Percentiles rank a stretch among this genome's conserved stretches.
Conservation (phyloP, 192 early-diverging fungal species). For the Umbelopsis isabellina region DNA sequence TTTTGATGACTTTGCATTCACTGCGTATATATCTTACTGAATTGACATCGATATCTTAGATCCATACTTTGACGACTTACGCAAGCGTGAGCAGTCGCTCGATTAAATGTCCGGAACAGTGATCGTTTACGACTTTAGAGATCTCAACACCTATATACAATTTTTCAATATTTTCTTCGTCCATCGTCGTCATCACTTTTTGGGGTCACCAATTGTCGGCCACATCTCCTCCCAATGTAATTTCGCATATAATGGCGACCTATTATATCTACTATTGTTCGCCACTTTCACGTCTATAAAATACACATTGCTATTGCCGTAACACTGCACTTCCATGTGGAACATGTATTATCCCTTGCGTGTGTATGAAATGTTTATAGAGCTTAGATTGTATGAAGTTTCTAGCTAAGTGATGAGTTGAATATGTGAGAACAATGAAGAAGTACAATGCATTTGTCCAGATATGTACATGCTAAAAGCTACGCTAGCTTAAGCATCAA, state of each 20-base stretch:
- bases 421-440: background rate
- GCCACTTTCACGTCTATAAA: conserved; percentile 1
- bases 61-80: conserved; percentile 45
- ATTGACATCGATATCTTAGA: conserved; percentile 22
- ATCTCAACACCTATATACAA: too few species aligned
- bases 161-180: background rate
- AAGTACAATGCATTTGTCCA: background rate
- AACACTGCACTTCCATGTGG: background rate
- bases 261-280: background rate
- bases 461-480: conserved; percentile 7
- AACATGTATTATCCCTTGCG: too few species aligned
- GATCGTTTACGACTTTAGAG: conserved; percentile 18
- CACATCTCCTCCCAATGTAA: conserved; percentile 12
- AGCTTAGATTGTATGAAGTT: background rate
- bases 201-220: conserved; percentile 8
- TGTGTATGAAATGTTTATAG: too few species aligned
- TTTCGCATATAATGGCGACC: conserved; percentile 1
- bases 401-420: background rate
- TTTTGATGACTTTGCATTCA: background rate
- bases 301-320: background rate
- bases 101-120: conserved; percentile 24
- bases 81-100: conserved; percentile 30
- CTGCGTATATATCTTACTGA: background rate
- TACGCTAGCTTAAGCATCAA: background rate
- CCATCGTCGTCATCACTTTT: conserved; percentile 5